Evolutionary conservation across 306 rosid species (phyloP), one percentile per base, ranked within the genome.

Genomic region (Cucumis melo): DNA sequence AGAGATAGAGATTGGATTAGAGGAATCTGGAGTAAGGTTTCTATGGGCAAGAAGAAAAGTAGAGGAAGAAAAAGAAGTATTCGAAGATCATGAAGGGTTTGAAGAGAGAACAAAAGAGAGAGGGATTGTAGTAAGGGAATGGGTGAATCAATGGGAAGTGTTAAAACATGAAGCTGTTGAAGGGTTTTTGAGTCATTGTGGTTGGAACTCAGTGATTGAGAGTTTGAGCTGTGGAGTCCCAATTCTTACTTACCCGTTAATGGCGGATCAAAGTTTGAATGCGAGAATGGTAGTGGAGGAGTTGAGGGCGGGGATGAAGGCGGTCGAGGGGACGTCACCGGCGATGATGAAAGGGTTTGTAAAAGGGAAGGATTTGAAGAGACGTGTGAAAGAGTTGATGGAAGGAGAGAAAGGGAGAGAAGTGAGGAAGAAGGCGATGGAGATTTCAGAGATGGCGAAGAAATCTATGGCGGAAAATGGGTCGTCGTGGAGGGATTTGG

Each of bases 141-240:
- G 92, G 90, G 87, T 85, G 27, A 84, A 85, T 4, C 90, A 88
- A 50, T 75, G 67, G 42, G 83, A 71, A 54, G 82, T 88, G n/a
- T 54, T 88, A 20, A 78, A 10, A 50, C 90, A 87, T 10, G 77
- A 77, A n/a, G 74, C 84, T 3, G 89, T 86, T 14, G 38, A 80
- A 21, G 87, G 92, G 17, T 88, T 88, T 75, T 8, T 88, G 19
- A 86, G 92, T 6, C 89, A 86, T 23, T 88, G 89, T 21, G 90
- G 90, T 34, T 88, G 90, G 90, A 88, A 88, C 71, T 83, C 90
- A 7, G 87, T 74, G 48, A 1, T 81, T 56, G 88, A 88, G 81
- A 82, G 88, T 24, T 57, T 88, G 15, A 86, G 85, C 50, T 84
- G 82, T 0, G 88, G 81, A 39, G 90, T 86, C 6, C 90, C 90